Conservation (phyloP, 257 asterid genomes). For the Parsonsia alboflavescens region DNA sequence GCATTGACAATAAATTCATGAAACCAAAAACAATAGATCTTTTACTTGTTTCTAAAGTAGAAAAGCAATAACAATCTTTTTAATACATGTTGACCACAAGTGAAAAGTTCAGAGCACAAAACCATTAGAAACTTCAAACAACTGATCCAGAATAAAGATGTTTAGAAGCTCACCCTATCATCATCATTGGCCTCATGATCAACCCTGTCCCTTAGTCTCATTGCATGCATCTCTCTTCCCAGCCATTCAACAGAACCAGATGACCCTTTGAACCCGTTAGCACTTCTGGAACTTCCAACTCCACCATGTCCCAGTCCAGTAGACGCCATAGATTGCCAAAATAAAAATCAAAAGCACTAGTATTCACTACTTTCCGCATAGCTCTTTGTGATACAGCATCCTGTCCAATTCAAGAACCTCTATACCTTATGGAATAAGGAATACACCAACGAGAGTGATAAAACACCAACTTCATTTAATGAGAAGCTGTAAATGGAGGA, state of each 20-base stretch:
- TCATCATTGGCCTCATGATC: constrained; percentile 66
- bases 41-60: neutral
- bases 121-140: constrained; percentile 5
- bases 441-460: constrained; percentile 7
- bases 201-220: constrained; percentile 81
- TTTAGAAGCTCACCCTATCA: constrained; percentile 60
- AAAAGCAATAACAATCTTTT: neutral
- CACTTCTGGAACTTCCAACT: constrained; percentile 44
- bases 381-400: constrained; percentile 24
- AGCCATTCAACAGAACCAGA: constrained; percentile 97
- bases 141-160: neutral
- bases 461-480: constrained; percentile 5
- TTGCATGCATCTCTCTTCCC: constrained; percentile 91
- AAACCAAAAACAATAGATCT: neutral
- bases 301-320: constrained; percentile 42
- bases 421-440: constrained; percentile 32
- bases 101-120: neutral
- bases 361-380: constrained; percentile 18
- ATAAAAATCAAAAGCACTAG: constrained; percentile 15
- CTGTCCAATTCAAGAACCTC: constrained; percentile 36
- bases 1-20: constrained; percentile 27
- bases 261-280: constrained; percentile 56
- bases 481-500: neutral
- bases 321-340: constrained; percentile 33
- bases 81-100: neutral